Evolutionary conservation across 2,329 filamentous ascomycete genomes (phyloP).

Genomic region (Trichoderma atrobrunneum): DNA sequence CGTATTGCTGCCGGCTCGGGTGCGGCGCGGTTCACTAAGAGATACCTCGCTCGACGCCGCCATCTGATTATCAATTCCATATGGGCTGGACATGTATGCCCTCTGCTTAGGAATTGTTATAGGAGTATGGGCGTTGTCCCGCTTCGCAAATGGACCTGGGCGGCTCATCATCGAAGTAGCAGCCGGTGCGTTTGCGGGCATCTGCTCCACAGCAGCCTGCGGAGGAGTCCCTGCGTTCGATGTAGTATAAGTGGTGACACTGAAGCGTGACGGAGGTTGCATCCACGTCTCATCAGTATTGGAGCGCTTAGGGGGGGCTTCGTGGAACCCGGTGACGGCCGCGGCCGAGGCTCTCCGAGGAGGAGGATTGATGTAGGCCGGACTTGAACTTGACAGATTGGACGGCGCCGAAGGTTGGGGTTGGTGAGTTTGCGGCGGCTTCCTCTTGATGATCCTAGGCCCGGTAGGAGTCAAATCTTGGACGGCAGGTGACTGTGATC

Average conservation of each 20-base stretch:
- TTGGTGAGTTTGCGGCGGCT: constrained; percentile 37
- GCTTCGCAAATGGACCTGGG: constrained; percentile 30
- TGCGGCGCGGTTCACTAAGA: neutral
- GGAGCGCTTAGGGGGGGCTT: constrained; percentile 21
- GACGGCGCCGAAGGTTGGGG: neutral
- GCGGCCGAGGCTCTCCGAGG: constrained; percentile 16
- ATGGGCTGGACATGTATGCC: constrained; percentile 4
- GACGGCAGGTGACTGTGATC: constrained; percentile 23
- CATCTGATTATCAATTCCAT: neutral
- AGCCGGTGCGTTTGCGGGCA: neutral
- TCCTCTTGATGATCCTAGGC: constrained; percentile 45
- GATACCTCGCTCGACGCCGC: neutral
- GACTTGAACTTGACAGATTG: constrained; percentile 15
- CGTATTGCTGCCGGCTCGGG: constrained; percentile 11
- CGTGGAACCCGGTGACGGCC: constrained; percentile 19
- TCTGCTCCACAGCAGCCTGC: constrained; percentile 25
- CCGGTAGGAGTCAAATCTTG: constrained; percentile 27
- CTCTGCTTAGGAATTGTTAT: neutral
- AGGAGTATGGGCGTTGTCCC: constrained; percentile 23
- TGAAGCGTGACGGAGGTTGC: constrained; percentile 60
- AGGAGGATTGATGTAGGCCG: neutral
- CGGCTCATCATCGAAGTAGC: constrained; percentile 32
- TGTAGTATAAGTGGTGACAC: constrained; percentile 60
- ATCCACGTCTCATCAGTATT: constrained; percentile 39
- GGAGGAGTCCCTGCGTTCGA: constrained; percentile 36